phyloP scores from a whole-genome alignment of 2,329 filamentous ascomycete genomes.

The Microsporum audouinii region DNA sequence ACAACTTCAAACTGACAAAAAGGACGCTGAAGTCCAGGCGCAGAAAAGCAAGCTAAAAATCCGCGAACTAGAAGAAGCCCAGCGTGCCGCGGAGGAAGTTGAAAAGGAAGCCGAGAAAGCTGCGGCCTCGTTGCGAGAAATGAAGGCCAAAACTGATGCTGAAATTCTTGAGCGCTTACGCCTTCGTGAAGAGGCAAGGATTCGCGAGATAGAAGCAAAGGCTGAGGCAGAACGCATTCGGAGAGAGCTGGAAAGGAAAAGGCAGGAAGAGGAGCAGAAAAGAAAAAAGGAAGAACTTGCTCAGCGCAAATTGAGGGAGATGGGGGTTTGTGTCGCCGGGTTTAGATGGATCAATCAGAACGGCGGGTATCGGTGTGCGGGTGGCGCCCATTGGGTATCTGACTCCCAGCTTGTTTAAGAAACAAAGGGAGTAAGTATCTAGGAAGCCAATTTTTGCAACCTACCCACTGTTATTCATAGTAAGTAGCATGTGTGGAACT shows the following conservation, averaged over 20 bases:
- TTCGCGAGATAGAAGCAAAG: slow-evolving; percentile 16
- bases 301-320: slow-evolving; percentile 39
- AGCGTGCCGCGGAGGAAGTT: slow-evolving; percentile 14
- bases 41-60: slow-evolving; percentile 4
- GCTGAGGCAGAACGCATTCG: slow-evolving; percentile 18
- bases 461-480: no score
- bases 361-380: slow-evolving; percentile 51
- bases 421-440: background rate
- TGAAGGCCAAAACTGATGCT: slow-evolving; percentile 13
- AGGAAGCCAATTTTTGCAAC: background rate
- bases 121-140: background rate
- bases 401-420: background rate
- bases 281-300: slow-evolving; percentile 30
- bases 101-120: slow-evolving; percentile 11
- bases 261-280: slow-evolving; percentile 29
- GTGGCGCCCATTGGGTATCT: slow-evolving; percentile 46
- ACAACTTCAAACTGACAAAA: slow-evolving; percentile 45
- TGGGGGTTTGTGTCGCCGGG: slow-evolving; percentile 48
- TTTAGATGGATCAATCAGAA: slow-evolving; percentile 51
- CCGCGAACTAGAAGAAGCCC: slow-evolving; percentile 12
- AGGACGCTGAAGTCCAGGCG: slow-evolving; percentile 17
- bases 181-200: background rate
- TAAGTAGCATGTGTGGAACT: no score
- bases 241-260: slow-evolving; percentile 29
- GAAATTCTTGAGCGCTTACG: slow-evolving; percentile 10